Evolutionary conservation across 352 stramenopile species (phyloP).

Genomic region (Peronospora belbahrii): DNA sequence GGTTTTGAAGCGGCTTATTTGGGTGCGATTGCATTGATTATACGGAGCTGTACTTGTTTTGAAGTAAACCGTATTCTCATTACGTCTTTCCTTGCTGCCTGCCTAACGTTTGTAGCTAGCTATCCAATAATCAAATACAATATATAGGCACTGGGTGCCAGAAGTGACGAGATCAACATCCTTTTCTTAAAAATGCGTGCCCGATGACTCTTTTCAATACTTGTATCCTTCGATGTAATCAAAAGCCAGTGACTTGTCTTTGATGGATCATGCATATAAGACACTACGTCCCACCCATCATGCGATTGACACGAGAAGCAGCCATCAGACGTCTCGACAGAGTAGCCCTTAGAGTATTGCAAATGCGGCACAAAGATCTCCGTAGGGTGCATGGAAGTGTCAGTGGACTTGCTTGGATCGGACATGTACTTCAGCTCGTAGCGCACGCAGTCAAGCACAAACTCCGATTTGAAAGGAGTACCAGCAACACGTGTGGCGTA

Average conservation of each 20-base stretch:
- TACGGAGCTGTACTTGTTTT: background rate
- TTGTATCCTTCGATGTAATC: slow-evolving; percentile 38
- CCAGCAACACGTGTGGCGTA: slow-evolving; percentile 64
- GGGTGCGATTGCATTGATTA: background rate
- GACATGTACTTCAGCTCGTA: slow-evolving; percentile 57
- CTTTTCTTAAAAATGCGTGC: slow-evolving; percentile 15
- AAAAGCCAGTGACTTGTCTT: slow-evolving; percentile 32
- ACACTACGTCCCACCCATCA: slow-evolving; percentile 57
- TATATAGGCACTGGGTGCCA: slow-evolving; percentile 19
- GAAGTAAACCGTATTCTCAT: background rate
- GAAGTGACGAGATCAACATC: slow-evolving; percentile 8
- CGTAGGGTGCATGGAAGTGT: slow-evolving; percentile 21
- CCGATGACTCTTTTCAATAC: slow-evolving; percentile 22
- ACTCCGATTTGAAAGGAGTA: slow-evolving; percentile 48
- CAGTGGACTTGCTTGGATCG: slow-evolving; percentile 26
- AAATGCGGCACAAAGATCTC: slow-evolving; percentile 73
- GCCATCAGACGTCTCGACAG: slow-evolving; percentile 48
- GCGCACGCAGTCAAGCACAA: slow-evolving; percentile 35
- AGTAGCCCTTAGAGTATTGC: slow-evolving; percentile 66
- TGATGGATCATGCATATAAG: slow-evolving; percentile 44
- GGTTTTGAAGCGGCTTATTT: no score
- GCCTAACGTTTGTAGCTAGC: no score
- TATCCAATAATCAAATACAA: slow-evolving; percentile 26
- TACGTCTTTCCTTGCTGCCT: no score
- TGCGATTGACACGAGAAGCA: slow-evolving; percentile 35